phyloP scores from a whole-genome alignment of 495 filamentous ascomycete species.

The Penicillium lagena region DNA sequence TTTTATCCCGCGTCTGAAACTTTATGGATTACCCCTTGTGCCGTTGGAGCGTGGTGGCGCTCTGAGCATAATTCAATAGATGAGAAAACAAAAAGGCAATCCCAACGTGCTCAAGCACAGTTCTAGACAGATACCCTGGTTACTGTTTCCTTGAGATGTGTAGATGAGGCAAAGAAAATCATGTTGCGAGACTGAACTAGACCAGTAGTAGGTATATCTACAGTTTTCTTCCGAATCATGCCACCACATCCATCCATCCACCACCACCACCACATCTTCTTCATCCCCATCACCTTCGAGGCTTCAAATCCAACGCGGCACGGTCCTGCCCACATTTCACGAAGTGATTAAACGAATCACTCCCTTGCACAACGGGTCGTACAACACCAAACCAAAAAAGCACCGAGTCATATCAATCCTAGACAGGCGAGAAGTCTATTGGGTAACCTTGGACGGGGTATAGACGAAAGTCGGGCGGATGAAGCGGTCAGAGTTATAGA shows the following conservation, averaged over 20 bases:
- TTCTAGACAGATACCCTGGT: background rate
- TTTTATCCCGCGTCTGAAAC: background rate
- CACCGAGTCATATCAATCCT: background rate
- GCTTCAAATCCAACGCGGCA: background rate
- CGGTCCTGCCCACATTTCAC: conserved; percentile 8
- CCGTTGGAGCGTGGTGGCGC: conserved; percentile 1
- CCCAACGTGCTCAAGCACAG: background rate
- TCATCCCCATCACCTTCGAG: no score
- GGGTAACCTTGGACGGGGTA: conserved; percentile 33
- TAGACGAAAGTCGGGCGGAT: conserved; percentile 42
- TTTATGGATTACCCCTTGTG: conserved; percentile 14
- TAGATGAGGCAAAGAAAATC: conserved; percentile 5
- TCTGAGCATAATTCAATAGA: conserved; percentile 1
- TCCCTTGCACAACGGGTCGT: background rate
- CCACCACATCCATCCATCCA: background rate
- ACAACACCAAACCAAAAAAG: conserved; percentile 1
- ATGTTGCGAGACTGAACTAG: conserved; percentile 27
- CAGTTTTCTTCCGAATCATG: conserved; percentile 18
- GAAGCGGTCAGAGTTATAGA: conserved; percentile 76
- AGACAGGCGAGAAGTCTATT: conserved; percentile 19
- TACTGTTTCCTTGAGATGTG: background rate
- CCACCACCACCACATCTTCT: no score
- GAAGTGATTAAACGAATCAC: no score
- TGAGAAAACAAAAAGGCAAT: background rate
- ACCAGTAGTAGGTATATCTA: conserved; percentile 35